These are phyloP conservation scores for Drechslera avenae DNA, from an alignment of 2,329 filamentous ascomycete genomes.

Conservation along the genomic window DNA sequence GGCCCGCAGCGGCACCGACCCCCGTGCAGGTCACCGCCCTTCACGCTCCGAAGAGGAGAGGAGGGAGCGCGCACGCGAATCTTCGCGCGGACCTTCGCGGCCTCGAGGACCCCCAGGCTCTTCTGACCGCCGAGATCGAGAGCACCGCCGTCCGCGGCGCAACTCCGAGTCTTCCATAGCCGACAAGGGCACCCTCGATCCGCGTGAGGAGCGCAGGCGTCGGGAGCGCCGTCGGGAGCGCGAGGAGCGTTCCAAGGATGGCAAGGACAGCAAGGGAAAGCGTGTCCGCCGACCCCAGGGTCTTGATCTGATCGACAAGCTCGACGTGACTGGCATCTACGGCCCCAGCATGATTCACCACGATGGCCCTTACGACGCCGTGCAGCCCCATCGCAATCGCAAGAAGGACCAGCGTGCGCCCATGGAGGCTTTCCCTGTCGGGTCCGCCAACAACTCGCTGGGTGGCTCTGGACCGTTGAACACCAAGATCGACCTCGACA, in stretches of 20 bases:
- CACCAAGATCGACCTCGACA: slow-evolving; percentile 77
- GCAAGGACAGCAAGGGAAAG: slow-evolving; percentile 27
- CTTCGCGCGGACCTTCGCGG: slow-evolving; percentile 38
- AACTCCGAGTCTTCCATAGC: slow-evolving; percentile 81
- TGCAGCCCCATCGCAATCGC: slow-evolving; percentile 91
- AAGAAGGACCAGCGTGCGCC: slow-evolving; percentile 81
- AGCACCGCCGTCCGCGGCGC: slow-evolving; percentile 64
- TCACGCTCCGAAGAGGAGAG: slow-evolving; percentile 65
- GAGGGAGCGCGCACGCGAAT: slow-evolving; percentile 46
- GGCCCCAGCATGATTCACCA: slow-evolving; percentile 95
- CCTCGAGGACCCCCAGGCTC: slow-evolving; percentile 48
- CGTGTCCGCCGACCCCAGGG: slow-evolving; percentile 52
- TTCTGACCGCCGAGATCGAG: slow-evolving; percentile 46
- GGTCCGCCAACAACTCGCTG: slow-evolving; percentile 88
- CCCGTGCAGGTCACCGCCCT: slow-evolving; percentile 62
- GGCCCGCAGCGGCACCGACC: slow-evolving; percentile 55
- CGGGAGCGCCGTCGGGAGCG: slow-evolving; percentile 57
- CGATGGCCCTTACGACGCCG: slow-evolving; percentile 94
- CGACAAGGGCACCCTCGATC: slow-evolving; percentile 66
- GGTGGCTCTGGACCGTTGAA: slow-evolving; percentile 88
- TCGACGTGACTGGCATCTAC: slow-evolving; percentile 95
- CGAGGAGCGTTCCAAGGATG: slow-evolving; percentile 51
- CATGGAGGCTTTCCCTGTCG: slow-evolving; percentile 94
- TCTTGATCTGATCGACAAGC: slow-evolving; percentile 91
- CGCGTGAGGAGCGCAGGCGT: slow-evolving; percentile 63